Base-by-base conservation (phyloP, 805 yeast species). In the Saccharomycopsis lassenensis region DNA sequence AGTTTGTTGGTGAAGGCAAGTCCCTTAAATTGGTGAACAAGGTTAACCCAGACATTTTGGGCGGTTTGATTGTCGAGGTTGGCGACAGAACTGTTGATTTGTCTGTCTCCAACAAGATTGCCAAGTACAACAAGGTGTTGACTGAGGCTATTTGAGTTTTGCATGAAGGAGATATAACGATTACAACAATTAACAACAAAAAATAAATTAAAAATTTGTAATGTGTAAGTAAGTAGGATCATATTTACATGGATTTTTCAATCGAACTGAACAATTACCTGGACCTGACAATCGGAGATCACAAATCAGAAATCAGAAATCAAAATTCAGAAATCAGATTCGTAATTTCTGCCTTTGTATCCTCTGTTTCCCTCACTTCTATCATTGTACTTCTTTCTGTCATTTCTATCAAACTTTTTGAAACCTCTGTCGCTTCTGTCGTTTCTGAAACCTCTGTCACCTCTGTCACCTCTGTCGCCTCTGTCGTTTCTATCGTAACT, bases 61-160 rank as follows among this genome's bases (percentile, higher is more conserved):
- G 98, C 57, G 98, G 98, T 54, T 74, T 91, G 59, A 67, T 91
- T 50, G 94, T 91, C 43, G 95, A 87, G 65, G 84, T 91, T 52
- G 95, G 89, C 56, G 98, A 89, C 69, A 84, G 80, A 63, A 87
- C 97, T 46, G 95, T 86, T 52, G 98, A 91, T 65, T 71, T 89
- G 60, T 79, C 94, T 42, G 74, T 91, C 50, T 69, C 87, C 43
- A 62, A 82, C 56, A 86, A 80, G 71, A 75, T 91, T 57, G 68
- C 82, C 59, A 85, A 74, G 67, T 77, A 87, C 63, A 91, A 91
- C 81, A 75, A 81, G 62, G 75, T 80, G 51, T 75, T 91, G 59
- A 67, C 71, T 52, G 95, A 89, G 69, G 68, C 94, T 46, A 71
- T 87, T 63, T 89, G 79, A 67, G 52, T 19, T 24, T n/a, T n/a